A percentile compares a stretch with the other conserved stretches of the same genome.
These are phyloP conservation scores for Lasiodiplodia hormozganensis DNA, from an alignment of 2,329 filamentous ascomycete species.

Conservation along the genomic window DNA sequence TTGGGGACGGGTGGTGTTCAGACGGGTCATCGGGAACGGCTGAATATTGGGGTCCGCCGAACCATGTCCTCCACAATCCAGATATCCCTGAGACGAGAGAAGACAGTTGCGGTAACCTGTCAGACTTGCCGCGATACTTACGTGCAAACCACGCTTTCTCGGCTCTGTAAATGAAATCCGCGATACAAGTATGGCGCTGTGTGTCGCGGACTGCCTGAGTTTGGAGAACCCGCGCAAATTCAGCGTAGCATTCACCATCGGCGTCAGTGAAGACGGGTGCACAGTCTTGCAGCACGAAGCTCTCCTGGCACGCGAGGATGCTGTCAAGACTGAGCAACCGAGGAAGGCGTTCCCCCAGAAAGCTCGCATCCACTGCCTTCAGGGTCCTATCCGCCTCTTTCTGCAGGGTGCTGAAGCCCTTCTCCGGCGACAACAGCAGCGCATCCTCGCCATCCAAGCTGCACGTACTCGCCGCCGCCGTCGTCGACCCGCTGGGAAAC, in stretches of 20 bases:
- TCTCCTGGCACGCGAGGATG: conserved; percentile 52
- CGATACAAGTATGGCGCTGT: conserved; percentile 68
- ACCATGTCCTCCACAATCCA: too few relatives aligned
- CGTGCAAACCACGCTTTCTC: conserved; percentile 70
- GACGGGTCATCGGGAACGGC: conserved; percentile 11
- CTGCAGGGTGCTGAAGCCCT: neutral
- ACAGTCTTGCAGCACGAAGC: conserved; percentile 68
- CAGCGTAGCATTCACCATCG: conserved; percentile 64
- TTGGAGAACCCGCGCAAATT: conserved; percentile 62
- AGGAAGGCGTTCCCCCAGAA: too few relatives aligned
- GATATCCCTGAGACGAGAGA: too few relatives aligned
- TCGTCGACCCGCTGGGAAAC: conserved; percentile 45
- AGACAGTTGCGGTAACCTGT: too few relatives aligned
- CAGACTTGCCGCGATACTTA: neutral
- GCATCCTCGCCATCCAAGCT: neutral
- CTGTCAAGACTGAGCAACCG: conserved; percentile 42
- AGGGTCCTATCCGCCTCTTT: too few relatives aligned
- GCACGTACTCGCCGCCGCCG: neutral
- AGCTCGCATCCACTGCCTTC: too few relatives aligned
- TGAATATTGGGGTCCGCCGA: too few relatives aligned
- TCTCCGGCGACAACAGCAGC: neutral
- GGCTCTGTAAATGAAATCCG: conserved; percentile 68
- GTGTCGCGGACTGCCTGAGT: conserved; percentile 41
- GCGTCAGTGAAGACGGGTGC: conserved; percentile 72
- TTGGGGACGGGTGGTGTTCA: conserved; percentile 26